Conservation (phyloP, 106 monocot genomes). For the Dendrobium officinale region DNA sequence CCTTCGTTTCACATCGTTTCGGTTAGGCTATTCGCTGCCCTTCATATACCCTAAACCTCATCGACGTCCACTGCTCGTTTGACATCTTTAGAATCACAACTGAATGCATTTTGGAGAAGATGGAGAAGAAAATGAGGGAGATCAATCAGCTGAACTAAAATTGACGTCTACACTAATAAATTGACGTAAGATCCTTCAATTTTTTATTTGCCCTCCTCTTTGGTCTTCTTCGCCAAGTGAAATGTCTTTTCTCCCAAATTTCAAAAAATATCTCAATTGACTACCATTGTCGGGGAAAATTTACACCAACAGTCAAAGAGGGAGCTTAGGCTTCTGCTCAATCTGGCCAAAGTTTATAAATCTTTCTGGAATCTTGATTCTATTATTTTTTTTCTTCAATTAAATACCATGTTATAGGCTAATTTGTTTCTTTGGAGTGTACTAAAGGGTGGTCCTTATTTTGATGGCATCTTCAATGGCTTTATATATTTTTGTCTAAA, state of each 20-base stretch:
- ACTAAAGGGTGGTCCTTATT: neutral
- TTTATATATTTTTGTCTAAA: neutral
- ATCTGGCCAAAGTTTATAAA: neutral
- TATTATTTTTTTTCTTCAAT: neutral
- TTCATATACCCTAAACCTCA: too few relatives aligned
- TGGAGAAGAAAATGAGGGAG: too few relatives aligned
- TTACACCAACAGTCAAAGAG: neutral
- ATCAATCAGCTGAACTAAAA: too few relatives aligned
- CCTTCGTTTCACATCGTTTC: too few relatives aligned
- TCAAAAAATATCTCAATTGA: neutral
- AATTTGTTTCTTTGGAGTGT: neutral
- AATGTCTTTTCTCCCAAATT: neutral
- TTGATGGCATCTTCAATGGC: neutral
- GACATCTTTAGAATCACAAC: too few relatives aligned
- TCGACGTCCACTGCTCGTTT: too few relatives aligned
- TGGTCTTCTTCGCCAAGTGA: neutral
- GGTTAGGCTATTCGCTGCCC: too few relatives aligned
- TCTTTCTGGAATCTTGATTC: neutral
- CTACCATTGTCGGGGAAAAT: neutral
- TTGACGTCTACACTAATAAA: too few relatives aligned
- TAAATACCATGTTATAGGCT: neutral
- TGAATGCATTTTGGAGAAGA: too few relatives aligned
- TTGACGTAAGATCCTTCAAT: neutral
- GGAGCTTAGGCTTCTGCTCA: neutral
- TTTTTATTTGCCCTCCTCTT: neutral